Conservation (phyloP, 1,139 yeast genomes). For the Debaryomyces nepalensis region DNA sequence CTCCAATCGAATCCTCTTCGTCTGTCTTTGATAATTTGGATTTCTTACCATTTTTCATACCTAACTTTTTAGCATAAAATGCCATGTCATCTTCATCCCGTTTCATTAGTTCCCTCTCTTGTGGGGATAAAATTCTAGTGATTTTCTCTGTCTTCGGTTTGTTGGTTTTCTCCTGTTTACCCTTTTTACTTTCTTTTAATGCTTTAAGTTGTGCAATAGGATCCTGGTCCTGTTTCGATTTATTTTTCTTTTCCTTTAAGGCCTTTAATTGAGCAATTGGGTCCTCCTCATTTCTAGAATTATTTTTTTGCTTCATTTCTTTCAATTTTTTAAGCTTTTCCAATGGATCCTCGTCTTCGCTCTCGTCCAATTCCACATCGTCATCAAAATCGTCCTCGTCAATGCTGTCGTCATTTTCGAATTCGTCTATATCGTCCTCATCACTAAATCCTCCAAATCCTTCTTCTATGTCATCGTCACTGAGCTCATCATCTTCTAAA, state of each 20-base stretch:
- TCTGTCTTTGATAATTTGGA: slow-evolving; percentile 50
- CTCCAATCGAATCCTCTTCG: slow-evolving; percentile 74
- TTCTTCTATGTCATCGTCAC: slow-evolving; percentile 19
- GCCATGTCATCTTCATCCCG: slow-evolving; percentile 80
- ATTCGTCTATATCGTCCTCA: slow-evolving; percentile 16
- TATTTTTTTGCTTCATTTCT: slow-evolving; percentile 19
- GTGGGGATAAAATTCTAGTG: slow-evolving; percentile 30
- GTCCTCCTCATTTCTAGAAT: slow-evolving; percentile 17
- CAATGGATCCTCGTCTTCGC: slow-evolving; percentile 28
- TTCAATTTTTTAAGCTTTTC: slow-evolving; percentile 28
- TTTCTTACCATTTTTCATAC: slow-evolving; percentile 59
- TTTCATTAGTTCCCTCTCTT: slow-evolving; percentile 49
- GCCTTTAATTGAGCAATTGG: slow-evolving; percentile 48
- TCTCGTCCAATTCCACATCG: slow-evolving; percentile 14
- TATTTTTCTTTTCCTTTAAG: slow-evolving; percentile 31
- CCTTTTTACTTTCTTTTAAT: slow-evolving; percentile 36
- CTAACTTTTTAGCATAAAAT: slow-evolving; percentile 82
- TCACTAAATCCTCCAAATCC: slow-evolving; percentile 20
- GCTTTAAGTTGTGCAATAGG: slow-evolving; percentile 52
- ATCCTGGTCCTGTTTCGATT: slow-evolving; percentile 25
- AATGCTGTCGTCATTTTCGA: slow-evolving; percentile 12
- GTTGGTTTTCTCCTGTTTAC: slow-evolving; percentile 19
- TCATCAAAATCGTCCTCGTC: slow-evolving; percentile 13
- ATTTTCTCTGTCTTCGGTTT: slow-evolving; percentile 17
- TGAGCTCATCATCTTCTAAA: slow-evolving; percentile 20